Evolutionary conservation across 805 yeast genomes (phyloP), one percentile per base, ranked within the genome.

Genomic region (Saccharomyces kudriavzevii): DNA sequence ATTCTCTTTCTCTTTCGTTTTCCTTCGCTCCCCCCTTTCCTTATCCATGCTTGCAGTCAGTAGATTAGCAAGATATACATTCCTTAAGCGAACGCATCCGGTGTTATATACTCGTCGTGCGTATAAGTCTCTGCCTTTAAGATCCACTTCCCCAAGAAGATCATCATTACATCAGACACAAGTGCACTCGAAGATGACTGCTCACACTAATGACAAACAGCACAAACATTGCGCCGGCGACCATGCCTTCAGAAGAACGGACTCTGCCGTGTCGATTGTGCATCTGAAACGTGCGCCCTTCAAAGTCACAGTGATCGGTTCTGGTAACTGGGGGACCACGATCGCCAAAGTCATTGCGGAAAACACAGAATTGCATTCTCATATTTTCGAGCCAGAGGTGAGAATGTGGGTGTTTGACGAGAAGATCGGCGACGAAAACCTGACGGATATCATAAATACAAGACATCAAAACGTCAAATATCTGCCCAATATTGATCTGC

Each of bases 261-360:
- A 55, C 40, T 48, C 53, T 10, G 26, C 53, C 22, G 52, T 40
- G 51, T 51, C 43, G 58, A 53, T 46, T 51, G 49, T 52, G 10
- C 46, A 45, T 26, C 25, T 54, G 24, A 29, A 49, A 13, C 48
- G 55, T n/a, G 35, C 62, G 26, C 79, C 78, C 24, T 82, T 74
- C 73, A 79, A 76, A 65, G 78, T 84, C 46, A 77, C 90, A 45
- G 88, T 90, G 51, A 84, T 92, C 59, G 99, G 98, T 40, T 89
- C 97, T 29, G 99, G 98, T 67, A 92, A 92, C 74, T 92, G 99
- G 86, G 99, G 99, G 59, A 89, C 97, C 47, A 92, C 97, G 17
- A 90, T 92, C 53, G 97, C 98, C 58, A 92, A 94, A 70, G 89
- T 92, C 50, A 83, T 90, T 26, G 92, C 97, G 40, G 97, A 94